Evolutionary conservation across 176 grass and related monocot genomes (phyloP).

Genomic region (Urochloa ruziziensis): DNA sequence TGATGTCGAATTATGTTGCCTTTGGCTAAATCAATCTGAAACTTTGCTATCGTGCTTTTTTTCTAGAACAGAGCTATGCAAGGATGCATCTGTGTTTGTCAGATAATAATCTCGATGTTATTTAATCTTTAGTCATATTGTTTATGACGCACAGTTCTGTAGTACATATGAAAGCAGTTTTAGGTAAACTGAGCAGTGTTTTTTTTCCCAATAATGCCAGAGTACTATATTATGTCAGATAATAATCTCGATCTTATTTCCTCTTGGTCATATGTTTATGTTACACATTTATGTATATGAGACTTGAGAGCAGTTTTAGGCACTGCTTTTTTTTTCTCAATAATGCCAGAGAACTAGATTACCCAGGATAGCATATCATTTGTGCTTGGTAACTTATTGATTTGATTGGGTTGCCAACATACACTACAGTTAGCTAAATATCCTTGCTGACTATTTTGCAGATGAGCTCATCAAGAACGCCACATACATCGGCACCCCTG

Average conservation of each 20-base stretch:
- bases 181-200: no score
- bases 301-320: no score
- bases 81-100: no score
- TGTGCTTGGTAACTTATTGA: neutral
- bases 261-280: no score
- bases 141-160: no score
- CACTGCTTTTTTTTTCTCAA: neutral
- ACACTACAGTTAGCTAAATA: neutral
- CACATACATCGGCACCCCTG: conserved; percentile 74
- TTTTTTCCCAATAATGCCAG: no score
- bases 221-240: no score
- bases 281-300: neutral
- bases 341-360: neutral
- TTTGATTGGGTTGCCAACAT: neutral
- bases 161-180: no score
- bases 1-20: neutral
- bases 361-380: neutral
- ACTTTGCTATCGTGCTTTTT: neutral
- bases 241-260: no score
- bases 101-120: no score
- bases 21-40: neutral
- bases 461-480: conserved; percentile 89
- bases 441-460: conserved; percentile 12
- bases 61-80: neutral
- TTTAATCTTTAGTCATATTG: no score